Conservation (phyloP, 108 stramenopile species). For the Nitzschia sp. region DNA sequence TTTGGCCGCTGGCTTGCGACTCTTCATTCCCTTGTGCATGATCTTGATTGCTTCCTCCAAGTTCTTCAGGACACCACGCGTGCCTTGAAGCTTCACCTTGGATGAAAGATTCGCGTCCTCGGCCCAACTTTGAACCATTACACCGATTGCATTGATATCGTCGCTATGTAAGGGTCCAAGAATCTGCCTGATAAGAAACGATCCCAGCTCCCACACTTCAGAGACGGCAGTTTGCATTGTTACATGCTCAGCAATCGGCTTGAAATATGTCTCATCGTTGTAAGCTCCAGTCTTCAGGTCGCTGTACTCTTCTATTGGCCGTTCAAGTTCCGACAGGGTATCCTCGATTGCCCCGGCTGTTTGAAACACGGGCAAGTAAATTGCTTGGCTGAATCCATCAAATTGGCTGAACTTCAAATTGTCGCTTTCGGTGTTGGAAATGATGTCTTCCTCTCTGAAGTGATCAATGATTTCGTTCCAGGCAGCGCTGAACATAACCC, state of each 20-base stretch:
- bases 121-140: conserved; percentile 75
- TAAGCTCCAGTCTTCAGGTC: conserved; percentile 45
- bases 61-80: conserved; percentile 52
- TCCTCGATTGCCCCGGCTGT: conserved; percentile 96
- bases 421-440: conserved; percentile 91
- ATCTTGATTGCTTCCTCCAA: conserved; percentile 69
- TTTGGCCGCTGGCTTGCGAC: conserved; percentile 69
- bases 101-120: conserved; percentile 63
- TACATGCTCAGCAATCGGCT: conserved; percentile 81
- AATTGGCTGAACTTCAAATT: conserved; percentile 94
- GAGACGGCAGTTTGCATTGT: conserved; percentile 92
- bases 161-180: conserved; percentile 84
- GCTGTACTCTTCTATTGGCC: conserved; percentile 64
- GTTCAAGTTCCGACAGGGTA: conserved; percentile 79
- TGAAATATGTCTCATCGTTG: conserved; percentile 78
- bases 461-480: conserved; percentile 98
- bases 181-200: conserved; percentile 71
- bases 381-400: conserved; percentile 92
- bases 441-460: conserved; percentile 89
- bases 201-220: conserved; percentile 96
- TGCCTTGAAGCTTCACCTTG: conserved; percentile 64
- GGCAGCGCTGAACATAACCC: conserved; percentile 96
- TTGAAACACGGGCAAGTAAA: conserved; percentile 97
- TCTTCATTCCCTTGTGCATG: conserved; percentile 72
- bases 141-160: conserved; percentile 73